Base-by-base conservation (phyloP, 805 yeast genomes). In the Yamadazyma tumulicola region DNA sequence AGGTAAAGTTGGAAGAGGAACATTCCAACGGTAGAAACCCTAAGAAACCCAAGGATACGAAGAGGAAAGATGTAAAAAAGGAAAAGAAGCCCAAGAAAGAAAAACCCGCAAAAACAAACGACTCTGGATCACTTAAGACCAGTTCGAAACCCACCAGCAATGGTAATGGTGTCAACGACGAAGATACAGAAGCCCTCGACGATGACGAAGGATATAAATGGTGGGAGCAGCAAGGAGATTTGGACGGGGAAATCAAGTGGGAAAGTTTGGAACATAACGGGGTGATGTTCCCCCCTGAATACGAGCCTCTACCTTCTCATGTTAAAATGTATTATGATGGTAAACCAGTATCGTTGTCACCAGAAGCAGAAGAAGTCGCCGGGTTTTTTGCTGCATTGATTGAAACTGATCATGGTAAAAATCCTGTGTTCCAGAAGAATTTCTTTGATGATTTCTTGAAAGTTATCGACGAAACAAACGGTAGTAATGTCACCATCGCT, bases 331-430 rank as follows among this genome's bases (percentile, higher is more conserved):
- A 75, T 39, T 89, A 91, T 51, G 82, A 83, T 46, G 86, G 85
- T 1, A 70, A 75, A 45, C 85, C 93, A 0, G 89, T 89, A 0
- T 67, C 66, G 19, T 67, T 91, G 38, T 91, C 96, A 1, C 61
- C 66, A 1, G 84, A 71, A 37, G 97, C 96, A 2, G 98, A 91
- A 60, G 97, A 91, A 58, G 96, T 91, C 22, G 97, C 97, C 0
- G 97, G 96, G 0, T 91, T 88, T 52, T 91, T 73, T 57, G 97
- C 83, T 7, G 96, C 96, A 5, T 72, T 91, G 77, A 43, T 89
- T 28, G 88, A 85, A 45, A 74, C 88, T 1, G 96, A 91, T 45
- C 96, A 91, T 59, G 93, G 88, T 9, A 74, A 79, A 42, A 91
- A 88, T 52, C 88, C 94, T 0, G 79, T 77, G 0, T 91, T 91